These are phyloP conservation scores for Arabidopsis hybrid DNA, from an alignment of 441 rosid species.

Conservation along the genomic window DNA sequence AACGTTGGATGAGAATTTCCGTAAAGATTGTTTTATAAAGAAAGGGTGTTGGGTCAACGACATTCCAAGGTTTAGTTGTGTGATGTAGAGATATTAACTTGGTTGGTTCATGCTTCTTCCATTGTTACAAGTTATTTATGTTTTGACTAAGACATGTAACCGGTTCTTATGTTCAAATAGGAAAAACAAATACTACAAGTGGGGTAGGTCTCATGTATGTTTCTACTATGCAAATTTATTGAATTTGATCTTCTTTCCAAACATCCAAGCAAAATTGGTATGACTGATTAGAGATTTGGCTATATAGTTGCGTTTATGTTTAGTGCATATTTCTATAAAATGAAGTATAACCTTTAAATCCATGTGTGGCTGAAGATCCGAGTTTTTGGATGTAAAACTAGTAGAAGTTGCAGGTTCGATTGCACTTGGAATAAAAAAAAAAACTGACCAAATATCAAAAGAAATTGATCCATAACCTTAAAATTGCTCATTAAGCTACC, in stretches of 20 bases:
- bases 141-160: not conserved
- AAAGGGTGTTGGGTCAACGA: conserved; percentile 40
- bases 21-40: conserved; percentile 10
- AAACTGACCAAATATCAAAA: not conserved
- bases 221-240: not conserved
- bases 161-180: not conserved
- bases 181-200: not conserved
- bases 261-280: not conserved
- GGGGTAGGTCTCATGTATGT: conserved; percentile 17
- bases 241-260: not conserved
- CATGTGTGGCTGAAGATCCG: not conserved
- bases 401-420: not conserved
- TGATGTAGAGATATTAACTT: conserved; percentile 40
- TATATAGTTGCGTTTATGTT: not conserved
- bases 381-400: not conserved
- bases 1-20: conserved; percentile 27
- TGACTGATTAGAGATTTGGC: not conserved
- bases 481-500: not conserved
- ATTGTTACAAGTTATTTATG: conserved; percentile 26
- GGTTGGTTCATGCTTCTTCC: conserved; percentile 42
- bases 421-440: not conserved
- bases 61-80: conserved; percentile 38
- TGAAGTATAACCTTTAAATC: too few species aligned
- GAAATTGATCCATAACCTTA: not conserved
- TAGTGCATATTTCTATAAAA: not conserved